phyloP scores from a whole-genome alignment of 805 yeast genomes.

The Wickerhamomyces strasburgensis region DNA sequence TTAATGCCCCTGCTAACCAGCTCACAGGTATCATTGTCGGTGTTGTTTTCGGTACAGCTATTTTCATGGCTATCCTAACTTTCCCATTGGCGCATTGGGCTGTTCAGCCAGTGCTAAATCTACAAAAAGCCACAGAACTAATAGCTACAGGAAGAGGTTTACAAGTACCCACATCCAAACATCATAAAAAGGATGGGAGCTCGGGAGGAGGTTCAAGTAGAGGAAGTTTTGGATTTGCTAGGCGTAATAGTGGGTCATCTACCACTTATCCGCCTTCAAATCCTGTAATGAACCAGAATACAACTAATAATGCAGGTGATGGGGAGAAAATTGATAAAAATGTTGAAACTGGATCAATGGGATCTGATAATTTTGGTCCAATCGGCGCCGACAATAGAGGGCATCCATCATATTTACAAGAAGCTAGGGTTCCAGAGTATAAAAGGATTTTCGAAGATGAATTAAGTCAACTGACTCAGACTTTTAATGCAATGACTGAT shows the following conservation, averaged over 20 bases:
- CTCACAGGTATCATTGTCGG: constrained; percentile 70
- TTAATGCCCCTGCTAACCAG: constrained; percentile 57
- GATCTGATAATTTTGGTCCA: constrained; percentile 4
- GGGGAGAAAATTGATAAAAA: not conserved
- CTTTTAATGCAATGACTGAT: constrained; percentile 87
- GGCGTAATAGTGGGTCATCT: not conserved
- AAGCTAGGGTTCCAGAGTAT: constrained; percentile 40
- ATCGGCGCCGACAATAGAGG: constrained; percentile 3
- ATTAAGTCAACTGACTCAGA: constrained; percentile 78
- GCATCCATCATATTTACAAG: constrained; percentile 30
- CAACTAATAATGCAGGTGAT: constrained; percentile 2
- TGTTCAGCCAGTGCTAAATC: constrained; percentile 72
- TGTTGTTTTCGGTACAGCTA: constrained; percentile 74
- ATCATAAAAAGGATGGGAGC: constrained; percentile 9
- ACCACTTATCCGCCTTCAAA: too few species aligned
- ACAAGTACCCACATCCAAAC: constrained; percentile 15
- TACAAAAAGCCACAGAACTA: constrained; percentile 75
- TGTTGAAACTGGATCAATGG: constrained; percentile 15
- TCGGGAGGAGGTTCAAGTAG: constrained; percentile 9
- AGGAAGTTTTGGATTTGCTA: constrained; percentile 6
- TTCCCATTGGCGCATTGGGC: constrained; percentile 82
- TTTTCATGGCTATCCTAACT: constrained; percentile 66
- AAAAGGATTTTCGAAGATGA: constrained; percentile 70
- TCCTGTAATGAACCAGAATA: too few species aligned
- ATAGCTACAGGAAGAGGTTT: constrained; percentile 39